Conservation (phyloP, 2,329 filamentous ascomycete genomes). For the Purpureocillium takamizusanense region DNA sequence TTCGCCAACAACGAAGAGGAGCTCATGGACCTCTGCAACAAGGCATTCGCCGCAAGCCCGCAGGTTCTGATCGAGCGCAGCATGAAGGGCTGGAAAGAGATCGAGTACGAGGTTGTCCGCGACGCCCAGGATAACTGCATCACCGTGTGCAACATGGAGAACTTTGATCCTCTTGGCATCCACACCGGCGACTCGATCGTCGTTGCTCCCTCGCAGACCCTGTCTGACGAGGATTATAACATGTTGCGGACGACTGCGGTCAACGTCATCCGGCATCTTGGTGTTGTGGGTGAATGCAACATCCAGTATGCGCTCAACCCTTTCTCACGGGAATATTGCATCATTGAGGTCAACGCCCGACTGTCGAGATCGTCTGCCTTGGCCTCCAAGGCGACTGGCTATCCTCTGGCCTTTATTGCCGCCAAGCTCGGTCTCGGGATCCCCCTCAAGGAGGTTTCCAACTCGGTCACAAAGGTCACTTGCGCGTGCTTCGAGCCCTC, state of each 20-base stretch:
- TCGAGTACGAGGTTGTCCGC: conserved; percentile 96
- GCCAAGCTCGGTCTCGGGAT: conserved; percentile 94
- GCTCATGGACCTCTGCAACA: conserved; percentile 80
- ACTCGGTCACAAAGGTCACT: conserved; percentile 90
- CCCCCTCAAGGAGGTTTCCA: conserved; percentile 90
- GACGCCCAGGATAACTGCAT: conserved; percentile 97
- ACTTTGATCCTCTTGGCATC: conserved; percentile 96
- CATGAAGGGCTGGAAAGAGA: conserved; percentile 99
- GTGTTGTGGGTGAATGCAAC: conserved; percentile 97
- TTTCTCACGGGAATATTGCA: conserved; percentile 92
- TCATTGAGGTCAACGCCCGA: conserved; percentile 97
- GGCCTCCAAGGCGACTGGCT: conserved; percentile 94
- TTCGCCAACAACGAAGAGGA: conserved; percentile 85
- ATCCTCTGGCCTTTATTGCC: conserved; percentile 91
- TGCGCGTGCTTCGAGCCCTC: conserved; percentile 98
- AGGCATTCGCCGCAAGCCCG: conserved; percentile 88
- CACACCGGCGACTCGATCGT: conserved; percentile 98
- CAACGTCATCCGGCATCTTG: conserved; percentile 93
- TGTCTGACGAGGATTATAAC: conserved; percentile 97
- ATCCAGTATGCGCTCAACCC: conserved; percentile 98
- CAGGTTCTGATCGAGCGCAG: conserved; percentile 94
- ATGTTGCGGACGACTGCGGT: conserved; percentile 96
- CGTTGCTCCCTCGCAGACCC: conserved; percentile 90
- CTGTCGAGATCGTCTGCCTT: conserved; percentile 90
- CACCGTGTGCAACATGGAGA: conserved; percentile 99